phyloP scores from a whole-genome alignment of 441 rosid genomes.

The Pelargonium myrrhifolium region DNA sequence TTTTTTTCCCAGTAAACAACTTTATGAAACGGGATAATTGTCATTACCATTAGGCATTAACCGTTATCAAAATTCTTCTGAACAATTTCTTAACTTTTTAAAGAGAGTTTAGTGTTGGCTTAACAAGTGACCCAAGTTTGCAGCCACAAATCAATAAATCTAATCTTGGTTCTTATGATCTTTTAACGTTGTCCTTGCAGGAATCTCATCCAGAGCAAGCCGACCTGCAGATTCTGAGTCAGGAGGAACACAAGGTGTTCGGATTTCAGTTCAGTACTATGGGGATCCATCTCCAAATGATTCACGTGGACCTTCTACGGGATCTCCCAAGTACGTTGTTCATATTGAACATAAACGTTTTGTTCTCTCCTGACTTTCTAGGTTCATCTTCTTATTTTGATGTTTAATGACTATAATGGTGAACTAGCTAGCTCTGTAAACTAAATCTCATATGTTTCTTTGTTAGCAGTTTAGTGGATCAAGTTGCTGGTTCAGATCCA shows the following conservation, averaged over 20 bases:
- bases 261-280: conserved; percentile 47
- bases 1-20: too few species aligned
- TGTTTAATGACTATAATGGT: neutral
- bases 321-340: conserved; percentile 39
- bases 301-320: conserved; percentile 27
- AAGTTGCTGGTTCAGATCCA: conserved; percentile 40
- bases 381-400: neutral
- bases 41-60: too few species aligned
- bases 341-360: neutral
- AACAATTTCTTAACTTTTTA: too few species aligned
- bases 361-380: neutral
- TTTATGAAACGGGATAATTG: too few species aligned
- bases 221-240: conserved; percentile 33
- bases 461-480: conserved; percentile 39
- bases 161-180: neutral
- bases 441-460: conserved; percentile 1
- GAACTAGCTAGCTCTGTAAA: neutral
- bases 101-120: neutral
- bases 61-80: too few species aligned
- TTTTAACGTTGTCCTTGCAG: conserved; percentile 28
- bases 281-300: conserved; percentile 39
- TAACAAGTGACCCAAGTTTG: neutral
- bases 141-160: neutral
- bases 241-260: conserved; percentile 28
- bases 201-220: conserved; percentile 41